phyloP scores from a whole-genome alignment of 805 yeast genomes.

The Scheffersomyces ergatensis region DNA sequence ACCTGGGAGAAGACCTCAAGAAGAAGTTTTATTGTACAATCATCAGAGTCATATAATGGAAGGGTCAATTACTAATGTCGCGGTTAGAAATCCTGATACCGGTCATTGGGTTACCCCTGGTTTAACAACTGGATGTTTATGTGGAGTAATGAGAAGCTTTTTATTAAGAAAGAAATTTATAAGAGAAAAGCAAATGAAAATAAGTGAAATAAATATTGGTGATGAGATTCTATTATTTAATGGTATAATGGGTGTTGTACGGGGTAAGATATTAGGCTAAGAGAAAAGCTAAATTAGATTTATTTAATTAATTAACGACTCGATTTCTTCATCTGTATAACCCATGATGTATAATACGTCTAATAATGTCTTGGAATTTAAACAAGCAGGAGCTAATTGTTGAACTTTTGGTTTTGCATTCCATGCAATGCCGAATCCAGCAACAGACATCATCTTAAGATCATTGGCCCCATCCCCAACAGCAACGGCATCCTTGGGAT shows the following conservation, averaged over 20 bases:
- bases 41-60: constrained; percentile 62
- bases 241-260: constrained; percentile 78
- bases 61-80: constrained; percentile 81
- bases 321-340: constrained; percentile 55
- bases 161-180: constrained; percentile 53
- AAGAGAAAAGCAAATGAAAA: constrained; percentile 49
- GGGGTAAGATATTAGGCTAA: constrained; percentile 45
- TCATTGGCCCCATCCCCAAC: constrained; percentile 99
- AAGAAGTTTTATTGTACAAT: constrained; percentile 67
- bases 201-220: constrained; percentile 55
- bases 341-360: constrained; percentile 85
- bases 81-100: constrained; percentile 43
- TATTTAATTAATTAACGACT: background rate
- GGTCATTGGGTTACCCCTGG: constrained; percentile 78
- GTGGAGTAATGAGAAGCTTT: constrained; percentile 76
- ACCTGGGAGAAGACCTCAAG: constrained; percentile 45
- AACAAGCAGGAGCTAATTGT: constrained; percentile 71
- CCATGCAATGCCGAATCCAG: constrained; percentile 97
- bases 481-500: constrained; percentile 61
- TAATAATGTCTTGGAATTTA: constrained; percentile 69
- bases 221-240: constrained; percentile 73
- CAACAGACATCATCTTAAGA: constrained; percentile 83
- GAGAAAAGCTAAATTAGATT: background rate
- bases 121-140: constrained; percentile 75
- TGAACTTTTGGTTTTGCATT: constrained; percentile 95